A percentile compares a stretch with the other conserved stretches of the same genome.
phyloP scores from a whole-genome alignment of 2,329 filamentous ascomycete genomes.

The Sclerotinia nivalis region DNA sequence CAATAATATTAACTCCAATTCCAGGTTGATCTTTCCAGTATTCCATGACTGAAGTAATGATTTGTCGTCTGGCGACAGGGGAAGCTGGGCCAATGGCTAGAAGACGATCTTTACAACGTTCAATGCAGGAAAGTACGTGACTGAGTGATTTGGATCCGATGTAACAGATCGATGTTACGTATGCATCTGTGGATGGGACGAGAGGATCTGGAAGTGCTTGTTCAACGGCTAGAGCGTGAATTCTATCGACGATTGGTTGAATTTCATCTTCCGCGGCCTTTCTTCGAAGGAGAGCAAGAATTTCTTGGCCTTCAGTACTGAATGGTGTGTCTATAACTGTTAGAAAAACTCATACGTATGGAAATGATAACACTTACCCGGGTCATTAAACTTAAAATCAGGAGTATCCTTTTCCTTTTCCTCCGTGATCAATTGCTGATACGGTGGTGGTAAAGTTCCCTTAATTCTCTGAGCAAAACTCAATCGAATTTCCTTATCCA shows the following conservation, averaged over 20 bases:
- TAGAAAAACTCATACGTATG: constrained; percentile 19
- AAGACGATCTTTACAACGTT: constrained; percentile 88
- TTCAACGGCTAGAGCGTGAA: constrained; percentile 75
- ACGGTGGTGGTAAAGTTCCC: constrained; percentile 83
- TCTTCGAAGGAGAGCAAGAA: constrained; percentile 75
- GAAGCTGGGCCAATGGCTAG: constrained; percentile 75
- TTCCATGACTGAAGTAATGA: constrained; percentile 83
- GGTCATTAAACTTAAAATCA: constrained; percentile 84
- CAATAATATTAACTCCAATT: constrained; percentile 86
- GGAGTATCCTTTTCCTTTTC: constrained; percentile 96
- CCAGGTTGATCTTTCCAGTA: constrained; percentile 95
- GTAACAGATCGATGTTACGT: constrained; percentile 89
- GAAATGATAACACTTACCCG: constrained; percentile 55
- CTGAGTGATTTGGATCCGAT: constrained; percentile 95
- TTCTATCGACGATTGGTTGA: constrained; percentile 75
- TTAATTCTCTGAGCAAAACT: constrained; percentile 97
- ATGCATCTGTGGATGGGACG: constrained; percentile 86
- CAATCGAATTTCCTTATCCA: constrained; percentile 95
- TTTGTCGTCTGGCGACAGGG: constrained; percentile 77
- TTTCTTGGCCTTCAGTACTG: constrained; percentile 77
- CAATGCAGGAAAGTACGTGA: constrained; percentile 92
- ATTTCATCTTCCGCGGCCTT: constrained; percentile 87
- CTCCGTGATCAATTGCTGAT: constrained; percentile 76
- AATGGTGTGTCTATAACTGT: constrained; percentile 68
- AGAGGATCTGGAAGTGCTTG: constrained; percentile 71